A percentile compares a stretch with the other conserved stretches of the same genome.
Evolutionary conservation across 345 rosid genomes (phyloP).

Genomic region (Heritiera littoralis): DNA sequence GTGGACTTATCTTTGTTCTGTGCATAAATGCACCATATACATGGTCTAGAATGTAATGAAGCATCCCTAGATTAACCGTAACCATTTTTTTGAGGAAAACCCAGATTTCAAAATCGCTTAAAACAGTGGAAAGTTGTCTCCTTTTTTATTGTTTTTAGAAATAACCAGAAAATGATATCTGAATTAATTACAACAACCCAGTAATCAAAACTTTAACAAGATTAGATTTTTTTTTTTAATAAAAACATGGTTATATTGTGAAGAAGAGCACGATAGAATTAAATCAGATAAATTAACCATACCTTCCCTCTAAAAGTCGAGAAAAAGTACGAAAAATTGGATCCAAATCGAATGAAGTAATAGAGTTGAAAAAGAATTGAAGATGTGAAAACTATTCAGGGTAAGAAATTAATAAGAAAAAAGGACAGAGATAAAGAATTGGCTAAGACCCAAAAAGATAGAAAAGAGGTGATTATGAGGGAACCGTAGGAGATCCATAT

Average conservation of each 20-base stretch:
- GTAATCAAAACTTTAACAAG: slow-evolving; percentile 7
- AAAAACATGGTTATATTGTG: not conserved
- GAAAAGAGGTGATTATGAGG: not conserved
- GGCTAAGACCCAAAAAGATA: not conserved
- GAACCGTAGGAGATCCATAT: slow-evolving; percentile 2
- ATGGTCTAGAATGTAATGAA: slow-evolving; percentile 89
- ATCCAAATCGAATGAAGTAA: not conserved
- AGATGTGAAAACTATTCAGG: not conserved
- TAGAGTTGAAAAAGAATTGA: not conserved
- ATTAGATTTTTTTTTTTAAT: not conserved
- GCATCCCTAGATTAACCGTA: slow-evolving; percentile 78
- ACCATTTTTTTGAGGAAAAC: slow-evolving; percentile 44
- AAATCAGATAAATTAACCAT: not conserved
- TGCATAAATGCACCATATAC: slow-evolving; percentile 94
- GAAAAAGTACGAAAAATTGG: slow-evolving; percentile 1
- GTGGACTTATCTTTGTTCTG: slow-evolving; percentile 73
- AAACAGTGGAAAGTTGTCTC: not conserved
- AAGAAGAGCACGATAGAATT: not conserved
- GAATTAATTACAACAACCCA: not conserved
- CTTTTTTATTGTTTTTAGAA: not conserved
- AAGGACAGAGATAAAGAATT: not conserved
- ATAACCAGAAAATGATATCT: not conserved
- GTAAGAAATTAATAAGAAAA: not conserved
- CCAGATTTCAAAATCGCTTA: not conserved
- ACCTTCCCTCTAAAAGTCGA: not conserved